Base-by-base conservation (phyloP, 352 stramenopile species). In the Phytophthora rubi region DNA sequence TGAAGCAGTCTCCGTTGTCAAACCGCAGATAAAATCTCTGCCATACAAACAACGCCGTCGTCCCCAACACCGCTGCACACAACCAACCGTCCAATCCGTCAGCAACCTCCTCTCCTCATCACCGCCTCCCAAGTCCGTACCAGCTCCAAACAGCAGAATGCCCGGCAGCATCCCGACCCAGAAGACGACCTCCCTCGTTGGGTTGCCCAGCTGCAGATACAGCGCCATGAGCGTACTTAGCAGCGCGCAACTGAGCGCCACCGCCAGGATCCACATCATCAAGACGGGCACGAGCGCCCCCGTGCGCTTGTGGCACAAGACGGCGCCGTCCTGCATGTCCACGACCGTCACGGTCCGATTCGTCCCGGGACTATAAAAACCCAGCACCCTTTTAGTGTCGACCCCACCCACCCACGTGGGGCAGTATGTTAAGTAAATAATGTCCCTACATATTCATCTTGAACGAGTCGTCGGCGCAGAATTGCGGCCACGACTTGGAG, bases 1-100 rank as follows among this genome's bases (percentile, higher is more conserved):
- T 79, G n/a, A 91, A 88, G 68, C 85, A 91, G 73, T 94, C 85
- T 33, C 87, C 84, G 52, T 93, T 90, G 70, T 93, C 73, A 47
- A 89, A 89, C 32, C 68, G 59, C 12, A 77, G 65, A 56, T 81
- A 86, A 65, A 80, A 74, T 23, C 62, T 58, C 60, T 92, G 82
- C 87, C 85, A 93, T n/a, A 93, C 12, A 7, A 82, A 53, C 33
- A 93, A 70, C 35, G 71, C 72, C 4, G 75, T 48, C 6, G 76
- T 85, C 26, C 73, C 67, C 18, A 93, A 55, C 12, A 91, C 73
- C 13, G 68, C 85, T 89, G 35, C 39, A 47, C 60, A 57, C 52
- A 65, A 35, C 15, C 23, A 64, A 26, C n/a, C 37, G 12, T 65
- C 16, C 68, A 13, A 53, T 35, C 18, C 39, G n/a, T 16, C 15